These are phyloP conservation scores for Amanita inopinata DNA, from an alignment of 768 basidiomycete species.

Conservation along the genomic window DNA sequence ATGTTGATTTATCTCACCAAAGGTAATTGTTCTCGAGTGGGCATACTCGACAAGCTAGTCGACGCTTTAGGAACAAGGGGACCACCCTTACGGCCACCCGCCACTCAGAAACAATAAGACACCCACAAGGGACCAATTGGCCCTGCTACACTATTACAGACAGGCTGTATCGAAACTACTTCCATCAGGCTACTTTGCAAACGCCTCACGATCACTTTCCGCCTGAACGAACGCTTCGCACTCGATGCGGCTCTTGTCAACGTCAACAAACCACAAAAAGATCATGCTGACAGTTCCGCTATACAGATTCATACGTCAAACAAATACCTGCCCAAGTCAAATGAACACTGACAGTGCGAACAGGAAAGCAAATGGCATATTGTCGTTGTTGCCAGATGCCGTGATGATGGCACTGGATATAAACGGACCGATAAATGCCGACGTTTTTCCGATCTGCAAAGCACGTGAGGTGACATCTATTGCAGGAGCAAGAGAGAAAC, in stretches of 20 bases:
- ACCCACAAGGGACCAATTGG: too few relatives aligned
- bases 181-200: too few relatives aligned
- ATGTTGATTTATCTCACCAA: background rate
- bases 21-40: slow-evolving; percentile 2
- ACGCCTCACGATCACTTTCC: slow-evolving; percentile 27
- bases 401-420: slow-evolving; percentile 70
- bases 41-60: background rate
- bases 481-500: slow-evolving; percentile 9
- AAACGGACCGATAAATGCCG: slow-evolving; percentile 68
- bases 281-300: slow-evolving; percentile 45
- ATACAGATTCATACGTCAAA: slow-evolving; percentile 1
- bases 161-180: too few relatives aligned
- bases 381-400: slow-evolving; percentile 56
- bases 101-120: background rate
- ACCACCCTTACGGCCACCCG: too few relatives aligned
- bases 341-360: slow-evolving; percentile 46
- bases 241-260: slow-evolving; percentile 52
- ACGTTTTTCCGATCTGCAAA: slow-evolving; percentile 60
- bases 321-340: background rate
- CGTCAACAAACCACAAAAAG: slow-evolving; percentile 55
- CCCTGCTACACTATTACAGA: too few relatives aligned
- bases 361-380: slow-evolving; percentile 69
- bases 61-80: slow-evolving; percentile 1
- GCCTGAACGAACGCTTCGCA: slow-evolving; percentile 53
- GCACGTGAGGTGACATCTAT: background rate